Percentiles rank a stretch among this genome's conserved stretches.
These are phyloP conservation scores for Panicum hallii DNA, from an alignment of 202 grass and related monocot species.

Conservation along the genomic window DNA sequence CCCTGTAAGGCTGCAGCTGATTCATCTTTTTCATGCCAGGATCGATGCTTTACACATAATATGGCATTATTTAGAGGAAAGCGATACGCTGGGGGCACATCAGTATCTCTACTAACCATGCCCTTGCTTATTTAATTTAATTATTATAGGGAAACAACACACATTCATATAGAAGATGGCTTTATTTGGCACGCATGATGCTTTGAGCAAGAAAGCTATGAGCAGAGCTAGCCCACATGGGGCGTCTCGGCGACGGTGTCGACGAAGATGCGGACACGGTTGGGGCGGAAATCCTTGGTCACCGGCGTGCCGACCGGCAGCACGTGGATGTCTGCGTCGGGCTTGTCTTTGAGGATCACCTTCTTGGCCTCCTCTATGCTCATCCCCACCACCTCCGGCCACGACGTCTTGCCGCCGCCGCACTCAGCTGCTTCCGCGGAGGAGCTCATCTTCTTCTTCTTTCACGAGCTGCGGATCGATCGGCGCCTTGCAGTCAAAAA, in stretches of 20 bases:
- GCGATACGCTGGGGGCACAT: no score
- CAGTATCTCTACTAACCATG: no score
- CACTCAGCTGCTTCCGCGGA: neutral
- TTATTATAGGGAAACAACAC: no score
- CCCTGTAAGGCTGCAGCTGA: no score
- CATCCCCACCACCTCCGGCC: constrained; percentile 50
- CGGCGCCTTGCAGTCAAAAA: no score
- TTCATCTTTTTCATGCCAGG: no score
- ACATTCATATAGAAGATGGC: no score
- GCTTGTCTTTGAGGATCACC: constrained; percentile 53
- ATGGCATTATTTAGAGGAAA: no score
- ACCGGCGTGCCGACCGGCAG: neutral
- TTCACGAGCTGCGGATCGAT: neutral
- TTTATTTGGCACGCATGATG: no score
- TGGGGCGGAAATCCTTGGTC: neutral
- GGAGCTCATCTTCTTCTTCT: neutral
- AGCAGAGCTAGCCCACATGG: neutral
- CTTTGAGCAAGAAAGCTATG: no score
- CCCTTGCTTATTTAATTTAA: no score
- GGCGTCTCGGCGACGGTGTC: constrained; percentile 32
- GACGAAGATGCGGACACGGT: constrained; percentile 46
- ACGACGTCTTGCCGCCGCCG: constrained; percentile 12
- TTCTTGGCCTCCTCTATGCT: constrained; percentile 31
- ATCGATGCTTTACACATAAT: no score
- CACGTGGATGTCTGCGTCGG: constrained; percentile 27